Percentiles rank a stretch among this genome's conserved stretches.
phyloP scores from a whole-genome alignment of 2,329 filamentous ascomycete genomes.

The Aspergillus ochraceoroseus region DNA sequence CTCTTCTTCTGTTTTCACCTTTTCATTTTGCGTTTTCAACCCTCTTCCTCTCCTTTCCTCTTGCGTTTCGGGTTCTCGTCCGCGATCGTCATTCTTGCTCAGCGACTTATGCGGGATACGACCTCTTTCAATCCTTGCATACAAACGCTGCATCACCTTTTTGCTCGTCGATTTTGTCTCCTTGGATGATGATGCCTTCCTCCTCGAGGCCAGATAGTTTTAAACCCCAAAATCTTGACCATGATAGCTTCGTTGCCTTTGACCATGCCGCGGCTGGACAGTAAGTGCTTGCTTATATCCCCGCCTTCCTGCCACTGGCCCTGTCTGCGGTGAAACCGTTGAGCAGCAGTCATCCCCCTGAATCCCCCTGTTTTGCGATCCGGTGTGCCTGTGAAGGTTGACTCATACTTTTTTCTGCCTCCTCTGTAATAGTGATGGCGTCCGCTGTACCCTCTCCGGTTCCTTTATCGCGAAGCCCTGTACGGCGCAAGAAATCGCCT shows the following conservation, averaged over 20 bases:
- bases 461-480: constrained; percentile 92
- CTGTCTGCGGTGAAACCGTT: constrained; percentile 1
- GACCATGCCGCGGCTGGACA: constrained; percentile 47
- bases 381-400: not conserved
- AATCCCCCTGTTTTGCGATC: not conserved
- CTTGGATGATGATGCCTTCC: constrained; percentile 29
- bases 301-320: constrained; percentile 13
- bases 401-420: constrained; percentile 3
- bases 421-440: constrained; percentile 65
- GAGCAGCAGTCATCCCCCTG: not conserved
- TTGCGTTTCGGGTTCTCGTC: not conserved
- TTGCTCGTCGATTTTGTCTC: not conserved
- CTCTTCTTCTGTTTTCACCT: not conserved
- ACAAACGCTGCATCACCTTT: constrained; percentile 7
- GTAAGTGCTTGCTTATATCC: constrained; percentile 36
- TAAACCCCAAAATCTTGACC: constrained; percentile 35
- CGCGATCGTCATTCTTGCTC: constrained; percentile 4
- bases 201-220: constrained; percentile 31
- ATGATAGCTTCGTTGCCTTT: constrained; percentile 42
- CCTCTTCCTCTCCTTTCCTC: not conserved
- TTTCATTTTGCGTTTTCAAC: not conserved
- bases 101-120: constrained; percentile 14
- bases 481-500: constrained; percentile 75
- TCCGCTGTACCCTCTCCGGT: constrained; percentile 76
- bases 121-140: not conserved